Evolutionary conservation across 306 rosid genomes (phyloP), one percentile per base, ranked within the genome.

Genomic region (Vachellia collinsii): DNA sequence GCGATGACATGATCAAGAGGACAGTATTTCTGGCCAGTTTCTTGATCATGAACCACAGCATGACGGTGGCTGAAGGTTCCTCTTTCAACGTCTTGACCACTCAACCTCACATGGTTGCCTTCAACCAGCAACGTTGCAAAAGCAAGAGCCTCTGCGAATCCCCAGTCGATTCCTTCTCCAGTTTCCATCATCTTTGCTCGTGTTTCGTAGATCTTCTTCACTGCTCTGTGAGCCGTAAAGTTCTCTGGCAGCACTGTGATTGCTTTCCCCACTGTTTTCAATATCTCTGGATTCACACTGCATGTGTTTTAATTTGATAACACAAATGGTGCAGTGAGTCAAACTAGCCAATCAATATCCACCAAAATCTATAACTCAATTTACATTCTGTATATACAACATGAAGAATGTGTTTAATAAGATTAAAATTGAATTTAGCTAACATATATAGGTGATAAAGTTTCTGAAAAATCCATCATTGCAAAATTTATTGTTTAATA

Each of bases 21-120:
- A 78, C 96, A 95, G 81, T 95, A 93, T 78, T 54, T 81, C 38
- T 79, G 90, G 76, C 97, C 93, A 0, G 86, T 91, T 82, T 87
- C 92, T 84, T 93, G 98, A 86, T 95, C 98, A 41, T 95, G 99
- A 79, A 95, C 79, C 58, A 93, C 94, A 47, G 99, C 66, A 81
- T 95, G 99, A 8, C 99, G 92, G 71, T 93, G 99, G 86, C 99
- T 95, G 83, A 94, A 94, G 16, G 99, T 93, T 70, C 97, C 99
- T 80, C 97, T 88, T 85, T 95, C 98, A 78, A 93, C 99, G 34
- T 95, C 99, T 82, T 95, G 99, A 63, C 99, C 99, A 65, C 99
- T 95, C 86, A 90, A 59, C 19, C 98, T 86, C 62, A 95, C 95
- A 80, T 91, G 98, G 86, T 93, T 93, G 44, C 98, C 98, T 86